Evolutionary conservation across 495 filamentous ascomycete genomes (phyloP).

Genomic region (Trichocladium uniseriatum): DNA sequence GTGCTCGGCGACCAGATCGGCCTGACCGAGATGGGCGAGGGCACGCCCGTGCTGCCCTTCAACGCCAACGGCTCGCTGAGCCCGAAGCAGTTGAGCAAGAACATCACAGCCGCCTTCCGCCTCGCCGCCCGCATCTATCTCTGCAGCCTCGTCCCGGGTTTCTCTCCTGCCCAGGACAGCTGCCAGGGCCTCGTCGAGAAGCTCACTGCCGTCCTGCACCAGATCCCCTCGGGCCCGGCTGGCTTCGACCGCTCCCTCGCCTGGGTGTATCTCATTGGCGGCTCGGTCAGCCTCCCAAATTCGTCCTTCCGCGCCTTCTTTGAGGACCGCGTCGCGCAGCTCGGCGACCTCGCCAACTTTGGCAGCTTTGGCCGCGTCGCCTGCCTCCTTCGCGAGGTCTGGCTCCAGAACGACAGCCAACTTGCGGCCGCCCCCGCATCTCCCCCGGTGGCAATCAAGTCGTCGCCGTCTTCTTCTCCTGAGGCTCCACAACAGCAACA

Average conservation of each 20-base stretch:
- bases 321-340: conserved; percentile 53
- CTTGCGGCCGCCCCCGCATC: conserved; percentile 29
- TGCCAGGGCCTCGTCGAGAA: conserved; percentile 66
- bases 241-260: conserved; percentile 87
- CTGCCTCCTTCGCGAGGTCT: conserved; percentile 70
- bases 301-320: conserved; percentile 72
- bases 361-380: conserved; percentile 78
- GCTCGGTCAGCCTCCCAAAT: conserved; percentile 56
- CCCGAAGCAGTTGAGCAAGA: conserved; percentile 70
- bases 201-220: conserved; percentile 59
- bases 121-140: conserved; percentile 90
- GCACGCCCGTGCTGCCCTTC: conserved; percentile 45
- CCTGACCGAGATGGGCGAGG: conserved; percentile 55
- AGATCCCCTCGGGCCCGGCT: conserved; percentile 66
- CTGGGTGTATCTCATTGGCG: conserved; percentile 86
- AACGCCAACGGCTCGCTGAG: conserved; percentile 64
- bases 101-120: conserved; percentile 84
- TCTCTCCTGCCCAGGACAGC: conserved; percentile 58
- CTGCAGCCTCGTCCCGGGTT: conserved; percentile 84
- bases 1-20: conserved; percentile 74
- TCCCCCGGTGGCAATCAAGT: neutral
- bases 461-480: conserved; percentile 10
- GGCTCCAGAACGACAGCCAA: conserved; percentile 57
- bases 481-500: conserved; percentile 37
- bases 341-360: conserved; percentile 67